Conservation (phyloP, 176 grass and related monocot species). For the Chrysopogon serrulatus region DNA sequence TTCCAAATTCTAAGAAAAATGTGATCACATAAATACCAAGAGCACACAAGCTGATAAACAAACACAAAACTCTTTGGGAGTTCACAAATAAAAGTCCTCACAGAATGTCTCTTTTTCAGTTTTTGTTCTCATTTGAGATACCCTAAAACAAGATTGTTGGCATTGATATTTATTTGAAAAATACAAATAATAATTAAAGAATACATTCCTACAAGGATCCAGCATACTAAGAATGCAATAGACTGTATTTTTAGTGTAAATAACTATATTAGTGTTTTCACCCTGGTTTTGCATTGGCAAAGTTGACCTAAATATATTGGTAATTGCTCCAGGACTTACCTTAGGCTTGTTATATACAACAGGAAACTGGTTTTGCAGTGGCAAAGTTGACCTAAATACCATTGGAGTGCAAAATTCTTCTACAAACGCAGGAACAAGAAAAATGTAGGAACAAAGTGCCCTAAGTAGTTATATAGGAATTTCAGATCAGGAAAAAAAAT, state of each 20-base stretch:
- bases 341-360: not conserved
- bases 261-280: not conserved
- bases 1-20: not conserved
- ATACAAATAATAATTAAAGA: not conserved
- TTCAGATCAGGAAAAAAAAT: too few species aligned
- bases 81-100: not conserved
- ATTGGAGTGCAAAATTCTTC: not conserved
- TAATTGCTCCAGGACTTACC: not conserved
- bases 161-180: not conserved
- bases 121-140: not conserved
- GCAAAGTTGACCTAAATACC: too few species aligned
- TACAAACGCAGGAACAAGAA: not conserved
- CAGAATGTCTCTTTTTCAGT: not conserved
- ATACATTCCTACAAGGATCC: not conserved
- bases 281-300: not conserved
- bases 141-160: not conserved
- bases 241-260: not conserved
- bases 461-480: too few species aligned
- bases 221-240: not conserved
- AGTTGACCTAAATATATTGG: not conserved
- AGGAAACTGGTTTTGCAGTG: not conserved
- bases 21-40: not conserved
- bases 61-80: not conserved
- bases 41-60: not conserved
- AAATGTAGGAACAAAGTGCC: not conserved